Evolutionary conservation across 2,329 filamentous ascomycete genomes (phyloP).

Genomic region (Penicillium digitatum): DNA sequence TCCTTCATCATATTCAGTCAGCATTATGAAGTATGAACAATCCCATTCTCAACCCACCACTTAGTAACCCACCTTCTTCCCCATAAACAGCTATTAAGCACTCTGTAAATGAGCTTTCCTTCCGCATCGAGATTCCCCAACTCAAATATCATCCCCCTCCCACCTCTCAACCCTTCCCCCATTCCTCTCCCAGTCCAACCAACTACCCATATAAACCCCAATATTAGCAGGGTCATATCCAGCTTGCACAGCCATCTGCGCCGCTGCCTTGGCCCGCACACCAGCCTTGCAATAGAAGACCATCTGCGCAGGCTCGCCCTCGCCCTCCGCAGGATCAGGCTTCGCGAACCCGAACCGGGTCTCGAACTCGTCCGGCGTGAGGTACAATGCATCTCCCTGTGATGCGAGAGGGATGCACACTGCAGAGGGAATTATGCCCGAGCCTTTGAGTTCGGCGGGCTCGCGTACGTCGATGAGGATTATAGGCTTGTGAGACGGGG

Average conservation of each 20-base stretch:
- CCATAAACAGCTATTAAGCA: neutral
- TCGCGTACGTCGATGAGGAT: conserved; percentile 49
- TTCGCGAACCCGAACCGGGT: conserved; percentile 75
- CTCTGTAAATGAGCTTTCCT: neutral
- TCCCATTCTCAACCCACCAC: neutral
- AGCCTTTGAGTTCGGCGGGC: conserved; percentile 43
- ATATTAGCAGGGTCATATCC: conserved; percentile 67
- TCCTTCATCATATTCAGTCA: neutral
- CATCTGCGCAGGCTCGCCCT: conserved; percentile 37
- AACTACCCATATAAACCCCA: conserved; percentile 51
- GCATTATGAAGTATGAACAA: neutral
- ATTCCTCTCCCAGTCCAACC: conserved; percentile 72
- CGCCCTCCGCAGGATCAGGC: conserved; percentile 52
- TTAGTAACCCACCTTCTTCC: neutral
- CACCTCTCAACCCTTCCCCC: conserved; percentile 61
- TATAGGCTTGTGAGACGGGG: conserved; percentile 27
- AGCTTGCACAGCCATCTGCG: conserved; percentile 68
- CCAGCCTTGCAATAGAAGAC: conserved; percentile 94
- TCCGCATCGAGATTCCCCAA: neutral
- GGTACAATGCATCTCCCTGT: conserved; percentile 73
- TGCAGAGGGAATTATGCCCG: conserved; percentile 67
- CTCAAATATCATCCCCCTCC: conserved; percentile 28
- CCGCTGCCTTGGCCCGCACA: conserved; percentile 73
- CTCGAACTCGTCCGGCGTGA: conserved; percentile 73
- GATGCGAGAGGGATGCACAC: conserved; percentile 78